Base-by-base conservation (phyloP, 2,329 filamentous ascomycete species). In the Aspergillus sp. region DNA sequence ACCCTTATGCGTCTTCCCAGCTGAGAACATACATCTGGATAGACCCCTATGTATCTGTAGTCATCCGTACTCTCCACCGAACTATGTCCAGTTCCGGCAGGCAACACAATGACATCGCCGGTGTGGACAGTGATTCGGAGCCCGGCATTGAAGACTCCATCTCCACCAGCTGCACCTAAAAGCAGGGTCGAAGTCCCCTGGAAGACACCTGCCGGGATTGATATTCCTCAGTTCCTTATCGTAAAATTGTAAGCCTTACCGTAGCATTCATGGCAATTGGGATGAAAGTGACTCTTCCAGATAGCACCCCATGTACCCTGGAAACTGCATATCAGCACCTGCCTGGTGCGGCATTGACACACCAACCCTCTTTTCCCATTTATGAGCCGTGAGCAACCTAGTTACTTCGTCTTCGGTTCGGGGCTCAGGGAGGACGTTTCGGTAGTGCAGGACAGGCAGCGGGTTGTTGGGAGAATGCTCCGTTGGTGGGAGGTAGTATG, bases 201-300 rank as follows among this genome's bases (percentile, higher is more conserved):
- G 13, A 54, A 53, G n/a, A 43, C 20, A 15, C 55, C 43, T 57
- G 20, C 7, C 18, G 17, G 11, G 2, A 24, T 32, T 41, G 41
- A 22, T 30, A 15, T 38, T 15, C n/a, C 24, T 11, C 18, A 47
- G 12, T n/a, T 22, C 8, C 26, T 30, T 42, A 22, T 7, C 34
- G 5, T 12, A 12, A 49, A 6, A n/a, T 6, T 34, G 13, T 15
- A 44, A 8, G 2, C 24, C 20, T 53, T 26, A 57, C 49, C 49
- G 20, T 53, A 57, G 34, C 49, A 57, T 17, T 57, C 55, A 22
- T 57, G 49, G 11, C 22, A 43, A 32, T 57, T 57, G 13, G 55
- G 43, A n/a, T 57, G 55, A 30, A 57, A 57, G 24, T 53, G 43
- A 11, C 42, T 30, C 7, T 17, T 13, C 17, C 32, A 39, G 34